Evolutionary conservation across 345 rosid genomes (phyloP), one percentile per base, ranked within the genome.

Genomic region (Citrus australasica): DNA sequence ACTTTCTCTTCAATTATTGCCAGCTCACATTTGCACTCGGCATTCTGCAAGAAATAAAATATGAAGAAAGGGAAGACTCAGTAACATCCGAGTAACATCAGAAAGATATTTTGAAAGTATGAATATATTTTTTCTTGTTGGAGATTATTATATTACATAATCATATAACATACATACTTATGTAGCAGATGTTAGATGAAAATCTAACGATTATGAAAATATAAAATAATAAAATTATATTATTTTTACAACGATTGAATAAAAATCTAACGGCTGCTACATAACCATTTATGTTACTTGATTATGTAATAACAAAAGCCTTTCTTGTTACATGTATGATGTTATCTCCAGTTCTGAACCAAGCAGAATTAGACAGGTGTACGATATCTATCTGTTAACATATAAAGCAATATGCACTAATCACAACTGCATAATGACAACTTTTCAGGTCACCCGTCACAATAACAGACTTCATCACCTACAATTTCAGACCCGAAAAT

Each of bases 161-260:
- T 30, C 0, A 30, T 30, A 0, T 30, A 30, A 3, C 4, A 3
- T 30, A 30, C 4, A 30, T 30, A 0, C 3, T 30, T 30, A 30
- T 30, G 0, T 3, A 30, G 0, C 0, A 32, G 0, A 0, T 0
- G 0, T 32, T 32, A 32, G 0, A 32, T 32, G 0, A 32, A 32
- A 32, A 32, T 32, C 0, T 0, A 32, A 32, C 0, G 0, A 0
- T 32, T 32, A 0, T 32, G 0, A 32, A 32, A 32, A 32, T 32
- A 32, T 32, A 32, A 32, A 0, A 32, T 32, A 32, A 32, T 32
- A 32, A 32, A 32, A 32, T 32, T 4, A 32, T 32, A 4, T 32
- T 32, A 32, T 32, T 32, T 32, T 0, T 0, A 32, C 0, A 3
- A 3, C 0, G 0, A 0, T 32, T 32, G 4, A 0, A 32, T 32